Base-by-base conservation (phyloP, 495 filamentous ascomycete species). In the Penicillium paradoxum region DNA sequence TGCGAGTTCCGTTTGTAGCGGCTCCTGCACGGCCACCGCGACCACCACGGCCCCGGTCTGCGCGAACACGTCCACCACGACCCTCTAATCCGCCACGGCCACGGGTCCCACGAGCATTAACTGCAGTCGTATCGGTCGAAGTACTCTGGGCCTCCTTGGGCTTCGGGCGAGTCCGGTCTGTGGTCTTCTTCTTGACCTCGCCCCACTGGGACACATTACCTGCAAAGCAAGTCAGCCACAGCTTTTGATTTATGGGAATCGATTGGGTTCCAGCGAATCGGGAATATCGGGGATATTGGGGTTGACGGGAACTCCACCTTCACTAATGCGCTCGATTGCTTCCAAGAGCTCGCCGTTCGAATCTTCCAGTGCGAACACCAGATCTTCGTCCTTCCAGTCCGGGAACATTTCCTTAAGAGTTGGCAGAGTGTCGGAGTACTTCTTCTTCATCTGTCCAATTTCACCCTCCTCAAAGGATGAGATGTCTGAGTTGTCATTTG, bases 141-240 rank as follows among this genome's bases (percentile, higher is more conserved):
- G 82, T 76, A 45, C 73, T 76, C 59, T 79, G 70, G 39, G 78
- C 65, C 50, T 93, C 87, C 75, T 95, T 91, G 52, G 79, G 73
- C 79, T 96, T 99, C 45, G 92, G 82, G 56, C 84, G 85, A 59
- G 82, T 79, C 56, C 88, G 79, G 65, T 93, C 88, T 71, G 90
- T 89, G 65, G 84, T 86, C 69, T 86, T 85, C 79, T 95, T 96
- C 73, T 92, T 89, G 64, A 97, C 91, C 72, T 96, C 90, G 54
- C 85, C 88, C 88, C 95, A 99, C 77, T 92, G 90, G 55, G 90
- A 83, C 59, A 96, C 87, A 50, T 84, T 85, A 57, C 92, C 92
- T 97, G 63, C 25, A 57, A 43, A 45, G 49, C 22, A 13, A 55
- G 59, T 72, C 48, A 73, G 58, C 50, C 53, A 59, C 37, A 36